Percentiles rank a stretch among this genome's conserved stretches.
These are phyloP conservation scores for Artemisia princeps DNA, from an alignment of 140 eudicot species.

Conservation along the genomic window DNA sequence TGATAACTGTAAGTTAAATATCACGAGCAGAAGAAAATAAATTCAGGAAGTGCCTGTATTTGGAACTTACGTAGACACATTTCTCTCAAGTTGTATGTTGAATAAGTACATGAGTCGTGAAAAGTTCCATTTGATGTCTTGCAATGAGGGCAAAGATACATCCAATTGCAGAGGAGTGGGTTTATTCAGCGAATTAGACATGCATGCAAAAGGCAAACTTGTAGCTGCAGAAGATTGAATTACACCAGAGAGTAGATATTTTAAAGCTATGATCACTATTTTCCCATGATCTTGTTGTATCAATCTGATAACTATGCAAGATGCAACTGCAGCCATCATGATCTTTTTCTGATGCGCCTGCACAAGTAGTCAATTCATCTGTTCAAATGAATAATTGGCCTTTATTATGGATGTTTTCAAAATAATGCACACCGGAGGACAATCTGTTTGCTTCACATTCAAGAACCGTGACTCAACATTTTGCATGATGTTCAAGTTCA, in stretches of 20 bases:
- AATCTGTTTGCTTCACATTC: slow-evolving; percentile 27
- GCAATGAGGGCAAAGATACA: slow-evolving; percentile 68
- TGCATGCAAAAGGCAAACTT: slow-evolving; percentile 66
- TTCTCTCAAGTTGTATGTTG: slow-evolving; percentile 84
- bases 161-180: slow-evolving; percentile 81
- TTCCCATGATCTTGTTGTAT: slow-evolving; percentile 32
- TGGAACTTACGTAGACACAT: slow-evolving; percentile 78
- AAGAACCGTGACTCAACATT: slow-evolving; percentile 20
- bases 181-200: slow-evolving; percentile 64
- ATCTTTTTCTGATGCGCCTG: slow-evolving; percentile 46
- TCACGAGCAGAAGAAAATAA: neutral
- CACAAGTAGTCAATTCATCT: slow-evolving; percentile 25
- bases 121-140: slow-evolving; percentile 72
- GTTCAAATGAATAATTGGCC: slow-evolving; percentile 21
- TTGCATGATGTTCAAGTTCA: slow-evolving; percentile 16
- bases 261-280: slow-evolving; percentile 19
- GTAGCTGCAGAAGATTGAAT: slow-evolving; percentile 37
- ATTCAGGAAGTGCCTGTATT: neutral
- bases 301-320: slow-evolving; percentile 41
- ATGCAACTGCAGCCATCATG: slow-evolving; percentile 37
- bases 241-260: slow-evolving; percentile 24
- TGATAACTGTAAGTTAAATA: neutral
- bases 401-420: slow-evolving; percentile 18
- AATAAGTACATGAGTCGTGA: slow-evolving; percentile 67
- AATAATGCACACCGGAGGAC: slow-evolving; percentile 41